These are phyloP conservation scores for Primulina eburnea DNA, from an alignment of 257 asterid genomes.

Conservation along the genomic window DNA sequence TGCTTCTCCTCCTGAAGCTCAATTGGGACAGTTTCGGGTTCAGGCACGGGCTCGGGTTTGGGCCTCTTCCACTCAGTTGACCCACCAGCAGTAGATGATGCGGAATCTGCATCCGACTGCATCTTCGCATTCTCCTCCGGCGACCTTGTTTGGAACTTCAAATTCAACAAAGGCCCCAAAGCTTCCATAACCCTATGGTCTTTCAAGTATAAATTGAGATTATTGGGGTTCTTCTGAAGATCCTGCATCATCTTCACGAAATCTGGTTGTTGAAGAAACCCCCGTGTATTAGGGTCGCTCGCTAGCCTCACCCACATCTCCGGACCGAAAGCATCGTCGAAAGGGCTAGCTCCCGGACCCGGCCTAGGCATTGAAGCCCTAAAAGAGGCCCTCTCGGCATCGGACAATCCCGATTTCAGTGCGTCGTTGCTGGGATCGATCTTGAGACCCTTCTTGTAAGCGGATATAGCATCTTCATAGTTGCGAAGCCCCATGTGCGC, in stretches of 20 bases:
- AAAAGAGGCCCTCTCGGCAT: slow-evolving; percentile 58
- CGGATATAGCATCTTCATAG: slow-evolving; percentile 55
- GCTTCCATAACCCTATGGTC: slow-evolving; percentile 5
- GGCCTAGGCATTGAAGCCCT: slow-evolving; percentile 36
- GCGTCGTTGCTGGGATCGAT: slow-evolving; percentile 81
- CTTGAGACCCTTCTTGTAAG: slow-evolving; percentile 74
- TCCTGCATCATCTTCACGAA: slow-evolving; percentile 82
- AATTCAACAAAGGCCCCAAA: neutral
- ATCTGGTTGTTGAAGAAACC: slow-evolving; percentile 68
- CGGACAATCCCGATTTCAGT: slow-evolving; percentile 75
- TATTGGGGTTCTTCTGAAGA: slow-evolving; percentile 69
- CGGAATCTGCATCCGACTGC: slow-evolving; percentile 28
- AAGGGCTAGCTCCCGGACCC: slow-evolving; percentile 42
- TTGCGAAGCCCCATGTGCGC: slow-evolving; percentile 66
- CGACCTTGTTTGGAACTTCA: neutral
- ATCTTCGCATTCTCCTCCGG: slow-evolving; percentile 44
- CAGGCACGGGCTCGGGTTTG: slow-evolving; percentile 39
- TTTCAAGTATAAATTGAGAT: slow-evolving; percentile 39
- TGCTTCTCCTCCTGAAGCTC: slow-evolving; percentile 49
- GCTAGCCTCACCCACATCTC: slow-evolving; percentile 88
- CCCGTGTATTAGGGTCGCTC: slow-evolving; percentile 62
- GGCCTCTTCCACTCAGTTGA: slow-evolving; percentile 54
- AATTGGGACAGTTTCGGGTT: slow-evolving; percentile 51
- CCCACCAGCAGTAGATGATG: slow-evolving; percentile 19
- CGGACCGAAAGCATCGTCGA: slow-evolving; percentile 89